These are phyloP conservation scores for Xylaria bambusicola DNA, from an alignment of 495 filamentous ascomycete species.

Conservation along the genomic window DNA sequence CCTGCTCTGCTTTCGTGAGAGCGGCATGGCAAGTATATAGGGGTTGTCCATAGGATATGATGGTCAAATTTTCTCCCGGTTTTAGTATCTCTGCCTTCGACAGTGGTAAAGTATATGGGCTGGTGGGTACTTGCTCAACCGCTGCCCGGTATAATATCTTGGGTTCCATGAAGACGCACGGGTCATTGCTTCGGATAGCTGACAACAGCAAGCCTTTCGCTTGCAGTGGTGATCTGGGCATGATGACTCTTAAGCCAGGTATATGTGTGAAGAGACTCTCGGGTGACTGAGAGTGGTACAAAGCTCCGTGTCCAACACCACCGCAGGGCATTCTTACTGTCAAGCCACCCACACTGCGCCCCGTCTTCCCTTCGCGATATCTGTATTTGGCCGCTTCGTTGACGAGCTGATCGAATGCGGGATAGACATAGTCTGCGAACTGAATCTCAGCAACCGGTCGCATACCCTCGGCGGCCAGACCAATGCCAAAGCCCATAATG, in stretches of 20 bases:
- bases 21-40: conserved; percentile 85
- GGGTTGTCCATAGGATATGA: conserved; percentile 90
- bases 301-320: conserved; percentile 90
- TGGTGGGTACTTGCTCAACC: conserved; percentile 89
- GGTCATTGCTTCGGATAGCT: conserved; percentile 81
- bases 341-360: conserved; percentile 70
- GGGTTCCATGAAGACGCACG: conserved; percentile 94
- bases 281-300: conserved; percentile 95
- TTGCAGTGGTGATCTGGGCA: conserved; percentile 86
- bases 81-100: conserved; percentile 89
- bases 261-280: conserved; percentile 92
- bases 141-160: conserved; percentile 94
- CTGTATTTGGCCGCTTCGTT: conserved; percentile 95
- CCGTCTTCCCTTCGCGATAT: conserved; percentile 78
- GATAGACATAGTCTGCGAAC: conserved; percentile 97
- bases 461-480: conserved; percentile 87
- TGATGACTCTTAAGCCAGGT: conserved; percentile 85
- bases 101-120: conserved; percentile 79
- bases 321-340: conserved; percentile 94
- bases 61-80: conserved; percentile 78
- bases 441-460: conserved; percentile 94
- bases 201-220: conserved; percentile 89
- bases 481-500: conserved; percentile 91
- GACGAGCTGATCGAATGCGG: conserved; percentile 95
- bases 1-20: conserved; percentile 77